Evolutionary conservation across 106 monocot genomes (phyloP), one percentile per base, ranked within the genome.

Genomic region (Allium cepa): DNA sequence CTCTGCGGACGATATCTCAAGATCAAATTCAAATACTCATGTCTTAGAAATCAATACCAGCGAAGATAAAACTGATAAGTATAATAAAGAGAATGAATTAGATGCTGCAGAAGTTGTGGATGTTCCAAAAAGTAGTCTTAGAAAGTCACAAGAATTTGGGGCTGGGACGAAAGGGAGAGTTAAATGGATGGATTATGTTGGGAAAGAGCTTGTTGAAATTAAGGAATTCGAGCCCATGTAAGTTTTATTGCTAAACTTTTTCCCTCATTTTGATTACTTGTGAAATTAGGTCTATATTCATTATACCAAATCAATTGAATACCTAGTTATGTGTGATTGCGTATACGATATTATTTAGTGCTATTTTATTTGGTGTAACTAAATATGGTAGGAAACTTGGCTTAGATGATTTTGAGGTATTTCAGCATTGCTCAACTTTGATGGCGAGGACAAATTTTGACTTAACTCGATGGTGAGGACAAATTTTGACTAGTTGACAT

Each of bases 151-250:
- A 7, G 10, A 17, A 22, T 57, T 57, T 2, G 75, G 11, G 52
- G 75, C 36, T 28, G 61, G n/a, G 0, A 62, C 26, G 11, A 78
- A 78, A 22, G 69, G 75, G 64, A 78, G 79, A 13, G 83, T 87
- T 53, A 87, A 87, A 56, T 87, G 87, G 87, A 80, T 83, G 78
- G 87, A 87, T 72, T 64, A 66, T 27, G 27, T 80, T 52, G 87
- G 87, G 59, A 78, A 83, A 45, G 87, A 83, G 53, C 87, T 87
- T 48, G 87, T 71, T 12, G 80, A 83, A 46, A 78, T 87, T 59
- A 80, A 56, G 36, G 87, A 87, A 71, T 87, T 80, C 47, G 80
- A 87, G 58, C 17, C 77, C 13, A 63, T 26, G 87, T 87, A 67
- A n/a, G 71, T 69, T 67, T 50, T 36, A 36, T 36, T 36, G 36